Conservation (phyloP, 2,329 filamentous ascomycete species). For the Clonostachys rosea region DNA sequence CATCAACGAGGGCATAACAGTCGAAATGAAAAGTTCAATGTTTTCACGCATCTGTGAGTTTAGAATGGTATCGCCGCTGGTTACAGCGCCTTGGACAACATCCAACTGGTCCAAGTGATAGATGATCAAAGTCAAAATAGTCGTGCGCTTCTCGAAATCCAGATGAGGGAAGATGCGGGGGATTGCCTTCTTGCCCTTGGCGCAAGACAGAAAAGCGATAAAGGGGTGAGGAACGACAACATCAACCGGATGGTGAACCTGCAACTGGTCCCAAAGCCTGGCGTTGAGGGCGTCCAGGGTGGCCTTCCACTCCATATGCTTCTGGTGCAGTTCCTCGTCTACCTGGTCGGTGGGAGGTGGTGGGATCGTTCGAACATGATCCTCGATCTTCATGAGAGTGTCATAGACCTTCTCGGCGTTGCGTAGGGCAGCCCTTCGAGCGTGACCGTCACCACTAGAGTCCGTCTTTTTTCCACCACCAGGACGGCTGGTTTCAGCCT, state of each 20-base stretch:
- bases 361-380: constrained; percentile 81
- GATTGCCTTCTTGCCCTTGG: constrained; percentile 94
- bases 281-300: constrained; percentile 64
- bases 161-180: constrained; percentile 93
- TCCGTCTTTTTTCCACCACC: constrained; percentile 38
- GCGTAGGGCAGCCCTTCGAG: constrained; percentile 77
- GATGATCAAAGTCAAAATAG: constrained; percentile 91
- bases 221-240: constrained; percentile 81
- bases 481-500: constrained; percentile 56
- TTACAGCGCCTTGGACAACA: constrained; percentile 76
- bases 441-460: constrained; percentile 43
- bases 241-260: constrained; percentile 88
- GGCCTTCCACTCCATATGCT: constrained; percentile 68
- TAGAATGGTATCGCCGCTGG: constrained; percentile 65
- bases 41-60: constrained; percentile 80
- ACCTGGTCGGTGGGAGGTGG: constrained; percentile 45
- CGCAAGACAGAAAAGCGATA: constrained; percentile 89
- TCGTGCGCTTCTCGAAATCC: constrained; percentile 87
- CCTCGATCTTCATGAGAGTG: constrained; percentile 89
- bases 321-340: constrained; percentile 65
- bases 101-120: constrained; percentile 90
- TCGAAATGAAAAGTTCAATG: constrained; percentile 82
- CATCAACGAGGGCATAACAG: constrained; percentile 87
- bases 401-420: constrained; percentile 88
- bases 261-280: constrained; percentile 79